These are phyloP conservation scores for Primulina eburnea DNA, from an alignment of 257 asterid genomes.

Conservation along the genomic window DNA sequence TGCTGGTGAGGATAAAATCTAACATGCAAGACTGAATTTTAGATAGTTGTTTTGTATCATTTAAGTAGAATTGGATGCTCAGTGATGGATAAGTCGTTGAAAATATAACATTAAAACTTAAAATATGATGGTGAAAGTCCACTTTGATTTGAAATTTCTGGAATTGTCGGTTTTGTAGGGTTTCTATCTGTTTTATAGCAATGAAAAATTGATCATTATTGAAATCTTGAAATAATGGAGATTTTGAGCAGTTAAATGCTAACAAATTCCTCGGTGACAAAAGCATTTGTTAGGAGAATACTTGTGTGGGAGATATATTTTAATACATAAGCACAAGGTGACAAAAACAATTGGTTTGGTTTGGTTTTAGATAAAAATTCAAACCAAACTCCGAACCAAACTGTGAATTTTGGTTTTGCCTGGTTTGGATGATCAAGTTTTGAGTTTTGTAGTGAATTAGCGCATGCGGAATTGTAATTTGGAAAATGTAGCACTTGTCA, in stretches of 20 bases:
- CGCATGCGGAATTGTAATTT: too few species aligned
- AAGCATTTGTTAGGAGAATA: background rate
- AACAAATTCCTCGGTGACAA: background rate
- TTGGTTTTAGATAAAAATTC: too few species aligned
- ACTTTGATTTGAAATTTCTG: background rate
- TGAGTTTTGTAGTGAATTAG: too few species aligned
- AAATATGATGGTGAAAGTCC: background rate
- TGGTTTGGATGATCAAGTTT: too few species aligned
- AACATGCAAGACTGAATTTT: background rate
- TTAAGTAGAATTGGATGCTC: background rate
- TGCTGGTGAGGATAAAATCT: background rate
- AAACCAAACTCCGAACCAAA: background rate
- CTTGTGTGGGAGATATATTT: background rate
- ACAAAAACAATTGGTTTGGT: too few species aligned
- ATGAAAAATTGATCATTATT: too few species aligned
- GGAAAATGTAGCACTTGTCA: too few species aligned
- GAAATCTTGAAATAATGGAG: background rate
- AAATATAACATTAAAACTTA: background rate
- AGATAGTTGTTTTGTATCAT: background rate
- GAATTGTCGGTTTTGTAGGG: background rate
- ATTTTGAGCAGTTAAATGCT: background rate
- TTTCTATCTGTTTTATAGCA: background rate
- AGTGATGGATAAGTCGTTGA: background rate
- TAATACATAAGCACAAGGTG: too few species aligned
- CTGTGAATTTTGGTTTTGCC: too few species aligned